Evolutionary conservation across 225 moss, liverwort and hornwort genomes (phyloP).

Genomic region (Climacium dendroides): DNA sequence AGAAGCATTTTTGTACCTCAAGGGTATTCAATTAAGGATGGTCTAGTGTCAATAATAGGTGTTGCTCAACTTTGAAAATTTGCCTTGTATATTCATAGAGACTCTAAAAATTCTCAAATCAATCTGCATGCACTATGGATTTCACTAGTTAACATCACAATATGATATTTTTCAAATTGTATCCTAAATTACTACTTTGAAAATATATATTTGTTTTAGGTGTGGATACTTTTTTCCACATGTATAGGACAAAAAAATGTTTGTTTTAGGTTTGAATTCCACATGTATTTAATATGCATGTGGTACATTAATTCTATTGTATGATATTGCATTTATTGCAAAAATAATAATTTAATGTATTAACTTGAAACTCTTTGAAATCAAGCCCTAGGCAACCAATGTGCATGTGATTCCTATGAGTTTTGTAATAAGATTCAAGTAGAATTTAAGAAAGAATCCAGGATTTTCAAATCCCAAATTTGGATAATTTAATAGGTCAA

Average conservation of each 20-base stretch:
- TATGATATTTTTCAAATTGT: not conserved
- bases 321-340: not conserved
- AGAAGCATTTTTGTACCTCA: no score
- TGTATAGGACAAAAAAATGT: no score
- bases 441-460: not conserved
- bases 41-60: not conserved
- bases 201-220: not conserved
- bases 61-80: not conserved
- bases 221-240: no score
- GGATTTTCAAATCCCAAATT: not conserved
- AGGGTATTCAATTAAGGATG: fast-evolving
- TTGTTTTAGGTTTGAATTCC: no score
- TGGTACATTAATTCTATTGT: not conserved
- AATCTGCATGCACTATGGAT: not conserved
- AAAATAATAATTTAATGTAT: not conserved
- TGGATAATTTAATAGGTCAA: not conserved
- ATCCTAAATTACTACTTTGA: fast-evolving
- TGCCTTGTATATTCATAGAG: not conserved
- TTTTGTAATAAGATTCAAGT: not conserved
- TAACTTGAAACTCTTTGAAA: not conserved
- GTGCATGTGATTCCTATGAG: not conserved
- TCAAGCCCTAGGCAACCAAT: not conserved
- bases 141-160: fast-evolving
- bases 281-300: not conserved
- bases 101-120: not conserved